Evolutionary conservation across 2,329 filamentous ascomycete species (phyloP), one percentile per base, ranked within the genome.

Genomic region (Beauveria scarabaeidicola): DNA sequence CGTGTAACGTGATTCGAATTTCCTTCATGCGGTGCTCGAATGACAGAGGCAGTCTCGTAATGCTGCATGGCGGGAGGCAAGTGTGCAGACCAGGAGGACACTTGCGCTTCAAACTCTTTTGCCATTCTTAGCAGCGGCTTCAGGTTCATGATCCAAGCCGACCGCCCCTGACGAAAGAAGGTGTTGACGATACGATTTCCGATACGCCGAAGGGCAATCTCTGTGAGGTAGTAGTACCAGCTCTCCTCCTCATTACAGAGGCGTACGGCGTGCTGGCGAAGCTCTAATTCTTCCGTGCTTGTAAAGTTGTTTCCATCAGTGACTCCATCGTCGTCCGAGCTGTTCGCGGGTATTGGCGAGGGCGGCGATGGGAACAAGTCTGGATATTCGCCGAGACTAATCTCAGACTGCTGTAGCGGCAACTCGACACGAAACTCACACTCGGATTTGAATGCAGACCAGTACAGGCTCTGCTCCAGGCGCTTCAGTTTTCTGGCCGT

Each of bases 211-310:
- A 74, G 67, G 0, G 75, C 73, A 50, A 77, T 73, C 58, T 77
- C 75, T 1, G 75, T 74, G 7, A 75, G 67, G 56, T 77, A 77
- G 62, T 76, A 76, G 63, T 73, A 76, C 75, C 75, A 77, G 58
- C 71, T 73, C 55, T 73, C 66, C 50, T 74, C 68, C 62, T 74
- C 66, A 38, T 68, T 63, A 38, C 61, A 64, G 25, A 63, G 63
- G 11, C 65, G 61, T 13, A 59, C 60, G 4, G 64, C 60, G 25
- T 66, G 64, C 27, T 55, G 60, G 19, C 64, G 51, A 19, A 65
- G 59, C 38, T 65, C 64, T 15, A 62, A 21, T 13, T 61, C 58
- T 59, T 66, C 63, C 13, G 56, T 53, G 32, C 38, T 58, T 3
- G 57, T 50, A 10, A 19, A 53, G 8, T 5, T 46, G 8, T 53